A percentile compares a stretch with the other conserved stretches of the same genome.
Evolutionary conservation across 768 basidiomycete genomes (phyloP).

Genomic region (Lactifluus subvellereus): DNA sequence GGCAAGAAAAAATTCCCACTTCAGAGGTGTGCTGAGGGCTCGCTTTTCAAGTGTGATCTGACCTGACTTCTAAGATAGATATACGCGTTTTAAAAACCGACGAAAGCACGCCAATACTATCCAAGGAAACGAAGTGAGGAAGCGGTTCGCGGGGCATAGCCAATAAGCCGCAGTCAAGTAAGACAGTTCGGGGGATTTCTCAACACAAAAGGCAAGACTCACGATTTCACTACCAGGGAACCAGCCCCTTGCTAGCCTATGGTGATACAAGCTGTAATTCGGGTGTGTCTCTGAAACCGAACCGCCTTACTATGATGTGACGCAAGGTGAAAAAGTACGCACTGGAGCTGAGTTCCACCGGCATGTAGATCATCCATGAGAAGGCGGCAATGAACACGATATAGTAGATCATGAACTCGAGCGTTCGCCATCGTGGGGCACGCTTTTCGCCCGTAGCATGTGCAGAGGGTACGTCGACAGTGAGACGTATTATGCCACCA

Average conservation of each 20-base stretch:
- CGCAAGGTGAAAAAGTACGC: constrained; percentile 33
- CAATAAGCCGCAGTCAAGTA: not conserved
- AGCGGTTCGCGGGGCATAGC: not conserved
- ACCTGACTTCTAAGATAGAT: not conserved
- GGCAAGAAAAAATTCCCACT: not conserved
- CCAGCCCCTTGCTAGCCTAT: constrained; percentile 69
- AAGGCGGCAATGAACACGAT: constrained; percentile 53
- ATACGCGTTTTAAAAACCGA: not conserved
- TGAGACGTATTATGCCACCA: constrained; percentile 42
- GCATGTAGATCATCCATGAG: constrained; percentile 72
- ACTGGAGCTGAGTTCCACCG: constrained; percentile 69
- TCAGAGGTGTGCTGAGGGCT: too few relatives aligned
- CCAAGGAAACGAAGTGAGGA: not conserved
- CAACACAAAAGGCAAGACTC: constrained; percentile 2
- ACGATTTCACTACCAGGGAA: constrained; percentile 74
- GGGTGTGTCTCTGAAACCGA: constrained; percentile 53
- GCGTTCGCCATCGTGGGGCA: constrained; percentile 66
- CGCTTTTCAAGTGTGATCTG: not conserved
- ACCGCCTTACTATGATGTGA: constrained; percentile 8
- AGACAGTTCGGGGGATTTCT: not conserved
- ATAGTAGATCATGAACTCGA: constrained; percentile 78
- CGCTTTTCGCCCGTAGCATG: constrained; percentile 28
- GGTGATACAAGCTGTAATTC: constrained; percentile 61
- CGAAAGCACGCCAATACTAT: not conserved
- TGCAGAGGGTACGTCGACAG: constrained; percentile 49